Base-by-base conservation (phyloP, 352 stramenopile genomes). In the Pythium dissotocum region DNA sequence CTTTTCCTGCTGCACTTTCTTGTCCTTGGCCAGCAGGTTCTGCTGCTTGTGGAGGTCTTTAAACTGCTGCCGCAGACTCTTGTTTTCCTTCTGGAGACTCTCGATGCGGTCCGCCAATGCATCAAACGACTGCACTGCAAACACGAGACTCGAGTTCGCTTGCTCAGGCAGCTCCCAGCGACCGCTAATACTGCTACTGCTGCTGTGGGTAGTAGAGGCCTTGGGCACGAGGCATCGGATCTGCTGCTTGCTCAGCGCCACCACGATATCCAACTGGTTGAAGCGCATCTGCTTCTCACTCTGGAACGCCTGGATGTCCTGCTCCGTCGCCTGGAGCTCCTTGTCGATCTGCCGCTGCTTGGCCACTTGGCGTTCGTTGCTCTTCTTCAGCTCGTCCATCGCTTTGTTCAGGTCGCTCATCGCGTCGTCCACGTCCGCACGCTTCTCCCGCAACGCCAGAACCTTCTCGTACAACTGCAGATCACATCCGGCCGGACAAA, bases 281-380 rank as follows among this genome's bases (percentile, higher is more conserved):
- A 95, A 95, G n/a, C 84, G 83, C 62, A 71, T 81, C 77, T 98
- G 95, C 75, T 98, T 98, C 70, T 98, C 92, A 54, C 85, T 93
- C 70, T 98, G 93, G 69, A 98, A 98, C 28, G 82, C 76, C 69
- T 93, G 88, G 36, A 98, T 97, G 58, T 98, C 93, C 42, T 82
- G 77, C 59, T 95, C 86, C 4, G 89, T 97, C 16, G 78, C 79
- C 40, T 91, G 82, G 1, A 97, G 74, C 54, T 98, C 93, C 77
- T 98, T 98, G 72, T 98, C 90, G 51, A 98, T 96, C 57, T 97
- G 73, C 13, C 86, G 85, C 70, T 93, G 91, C 60, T 95, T 95
- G 60, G 77, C 76, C 13, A 80, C 70, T 53, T 97, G 87, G 2
- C 93, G 84, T 13, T 98, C 94, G 57, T 89, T 83, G 44, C 76